Conservation (phyloP, 495 filamentous ascomycete genomes). For the Xylaria castorea region DNA sequence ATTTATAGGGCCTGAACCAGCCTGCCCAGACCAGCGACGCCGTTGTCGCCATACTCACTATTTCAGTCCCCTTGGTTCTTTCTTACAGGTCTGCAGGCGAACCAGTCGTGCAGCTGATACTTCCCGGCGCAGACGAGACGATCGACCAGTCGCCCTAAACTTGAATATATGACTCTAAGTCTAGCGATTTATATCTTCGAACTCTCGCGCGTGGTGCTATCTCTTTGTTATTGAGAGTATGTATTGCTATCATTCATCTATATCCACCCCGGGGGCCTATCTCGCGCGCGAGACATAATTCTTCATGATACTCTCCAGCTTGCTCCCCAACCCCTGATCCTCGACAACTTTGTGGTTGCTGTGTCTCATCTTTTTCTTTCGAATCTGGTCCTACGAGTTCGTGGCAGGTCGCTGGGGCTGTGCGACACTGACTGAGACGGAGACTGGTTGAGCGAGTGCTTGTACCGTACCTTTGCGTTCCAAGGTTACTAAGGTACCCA, state of each 20-base stretch:
- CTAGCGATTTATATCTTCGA: neutral
- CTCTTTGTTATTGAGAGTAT: constrained; percentile 2
- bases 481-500: constrained; percentile 9
- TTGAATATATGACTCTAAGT: neutral
- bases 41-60: neutral
- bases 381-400: constrained; percentile 15
- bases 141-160: neutral
- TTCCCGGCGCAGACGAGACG: neutral
- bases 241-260: constrained; percentile 7
- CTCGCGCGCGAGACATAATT: neutral
- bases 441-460: constrained; percentile 27
- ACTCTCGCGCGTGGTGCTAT: neutral
- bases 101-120: constrained; percentile 11
- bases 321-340: constrained; percentile 17
- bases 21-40: neutral
- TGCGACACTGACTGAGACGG: constrained; percentile 2
- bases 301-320: constrained; percentile 8
- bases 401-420: constrained; percentile 8
- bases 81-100: neutral
- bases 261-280: neutral
- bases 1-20: neutral
- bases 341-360: neutral
- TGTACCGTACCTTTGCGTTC: constrained; percentile 16
- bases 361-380: constrained; percentile 19
- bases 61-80: neutral